Base-by-base conservation (phyloP, 495 filamentous ascomycete genomes). In the Acidomyces sp. region DNA sequence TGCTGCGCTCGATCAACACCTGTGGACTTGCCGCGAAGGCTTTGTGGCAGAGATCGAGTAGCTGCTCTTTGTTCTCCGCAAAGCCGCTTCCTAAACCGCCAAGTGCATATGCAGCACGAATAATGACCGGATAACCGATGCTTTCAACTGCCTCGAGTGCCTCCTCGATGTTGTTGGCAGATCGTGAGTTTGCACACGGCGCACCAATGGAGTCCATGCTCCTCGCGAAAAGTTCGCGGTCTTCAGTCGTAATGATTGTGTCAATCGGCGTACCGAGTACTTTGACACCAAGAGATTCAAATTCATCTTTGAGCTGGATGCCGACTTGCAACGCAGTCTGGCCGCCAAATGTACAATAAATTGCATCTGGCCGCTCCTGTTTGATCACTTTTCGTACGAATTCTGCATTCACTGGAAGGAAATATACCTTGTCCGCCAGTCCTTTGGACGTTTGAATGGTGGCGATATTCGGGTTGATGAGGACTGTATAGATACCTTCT, bases 381-480 rank as follows among this genome's bases (percentile, higher is more conserved):
- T 88, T 80, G 63, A 97, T 97, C 44, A 97, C 85, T 61, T 94
- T 93, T 52, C 84, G 77, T 48, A 97, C 86, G 55, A 94, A 96
- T 48, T 96, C 88, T 18, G 84, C 78, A 24, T 84, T 96, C 54
- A 97, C 86, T 16, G 90, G 90, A 16, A 97, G 75, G 68, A 95
- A 97, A 68, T 95, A 97, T 43, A 97, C 85, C 68, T 97, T 93
- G 61, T 97, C 90, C 39, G 86, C 86, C 50, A 97, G 74, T 52
- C 75, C 75, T 66, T 94, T 90, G 51, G 88, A 93, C 16, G 90
- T 97, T 64, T 97, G 90, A 49, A 97, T 94, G 40, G 90, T 97
- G 37, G 90, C 90, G 59, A 97, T 96, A 60, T 97, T 97, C 34
- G 90, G 90, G 61, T 97, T 97, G 59, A 97, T 93, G 50, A 97